Evolutionary conservation across 139 green algal species (phyloP), one percentile per base, ranked within the genome.

Genomic region (Tetraselmis striata): DNA sequence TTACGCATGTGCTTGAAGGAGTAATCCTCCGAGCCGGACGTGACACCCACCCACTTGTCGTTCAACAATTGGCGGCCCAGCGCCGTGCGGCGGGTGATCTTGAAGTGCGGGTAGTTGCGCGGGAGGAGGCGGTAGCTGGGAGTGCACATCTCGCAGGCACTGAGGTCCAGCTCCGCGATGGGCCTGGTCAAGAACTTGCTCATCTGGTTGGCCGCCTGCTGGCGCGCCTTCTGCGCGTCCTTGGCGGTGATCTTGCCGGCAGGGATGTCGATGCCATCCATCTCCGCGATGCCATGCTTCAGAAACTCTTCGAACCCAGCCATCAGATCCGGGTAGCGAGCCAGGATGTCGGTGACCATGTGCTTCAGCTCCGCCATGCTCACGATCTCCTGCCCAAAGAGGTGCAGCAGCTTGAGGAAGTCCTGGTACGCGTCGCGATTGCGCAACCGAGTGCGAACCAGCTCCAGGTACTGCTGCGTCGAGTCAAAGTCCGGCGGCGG

Each of bases 1-100:
- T 98, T 98, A 82, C 96, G 91, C 94, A 99, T 98, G 81, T 97
- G 90, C 89, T 95, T 97, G 90, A 98, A 97, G 23, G 89, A 93
- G 88, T 95, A 95, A 86, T 97, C 94, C 84, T 98, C 95, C 28
- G 90, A 95, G 45, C 96, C 96, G n/a, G 90, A 96, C 75, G 97
- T 98, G 31, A 99, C 96, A 22, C 89, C 94, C 76, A 99, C 96
- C 89, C 94, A 98, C 28, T 89, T 83, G 82, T 98, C 91, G 83
- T 99, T 98, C 11, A 99, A 88, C 28, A 98, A 79, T 1, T 80
- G 77, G 23, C 89, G 59, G 1, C 81, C 84, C 28, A 96, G 79
- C 18, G 83, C 32, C 1, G 79, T 89, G 76, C 90, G 91, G 18
- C 87, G 83, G 29, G 75, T 90, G 59, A 81, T 79, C 81, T 76